Conservation (phyloP, 2,329 filamentous ascomycete species). For the Verticillium klebahnii region DNA sequence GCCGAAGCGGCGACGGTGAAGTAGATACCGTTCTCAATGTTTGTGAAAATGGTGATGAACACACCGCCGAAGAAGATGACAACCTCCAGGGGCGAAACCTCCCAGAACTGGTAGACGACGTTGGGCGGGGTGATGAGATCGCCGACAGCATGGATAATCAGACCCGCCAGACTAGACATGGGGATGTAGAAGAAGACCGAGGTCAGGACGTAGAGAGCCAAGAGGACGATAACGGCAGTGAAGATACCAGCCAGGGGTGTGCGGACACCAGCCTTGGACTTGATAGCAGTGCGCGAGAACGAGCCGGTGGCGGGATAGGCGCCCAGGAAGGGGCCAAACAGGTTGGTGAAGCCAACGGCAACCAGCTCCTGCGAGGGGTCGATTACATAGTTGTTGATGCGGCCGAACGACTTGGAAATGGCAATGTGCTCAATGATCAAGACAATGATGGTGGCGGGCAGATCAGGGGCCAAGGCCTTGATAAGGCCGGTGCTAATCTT, state of each 20-base stretch:
- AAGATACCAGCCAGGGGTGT: conserved; percentile 76
- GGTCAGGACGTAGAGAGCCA: conserved; percentile 74
- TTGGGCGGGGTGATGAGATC: conserved; percentile 72
- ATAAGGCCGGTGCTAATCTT: conserved; percentile 57
- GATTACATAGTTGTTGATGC: conserved; percentile 75
- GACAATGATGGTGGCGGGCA: conserved; percentile 73
- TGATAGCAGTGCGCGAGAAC: conserved; percentile 69
- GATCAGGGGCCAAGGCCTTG: conserved; percentile 55
- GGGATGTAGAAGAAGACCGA: conserved; percentile 81
- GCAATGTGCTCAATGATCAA: conserved; percentile 80
- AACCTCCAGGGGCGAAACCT: conserved; percentile 68
- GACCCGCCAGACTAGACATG: conserved; percentile 61
- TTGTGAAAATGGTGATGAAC: conserved; percentile 45
- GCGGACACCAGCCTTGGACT: conserved; percentile 77
- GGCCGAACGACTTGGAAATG: conserved; percentile 77
- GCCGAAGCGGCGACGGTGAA: conserved; percentile 38
- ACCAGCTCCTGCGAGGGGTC: conserved; percentile 76
- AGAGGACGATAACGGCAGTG: conserved; percentile 68
- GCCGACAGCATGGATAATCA: conserved; percentile 81
- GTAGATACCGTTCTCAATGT: conserved; percentile 47
- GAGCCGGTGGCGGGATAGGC: conserved; percentile 41
- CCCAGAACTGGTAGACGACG: conserved; percentile 74
- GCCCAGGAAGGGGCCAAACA: conserved; percentile 71
- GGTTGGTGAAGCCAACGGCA: conserved; percentile 70
- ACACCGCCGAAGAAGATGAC: conserved; percentile 73